Evolutionary conservation across 495 filamentous ascomycete species (phyloP).

Genomic region (Aspergillus haitiensis): DNA sequence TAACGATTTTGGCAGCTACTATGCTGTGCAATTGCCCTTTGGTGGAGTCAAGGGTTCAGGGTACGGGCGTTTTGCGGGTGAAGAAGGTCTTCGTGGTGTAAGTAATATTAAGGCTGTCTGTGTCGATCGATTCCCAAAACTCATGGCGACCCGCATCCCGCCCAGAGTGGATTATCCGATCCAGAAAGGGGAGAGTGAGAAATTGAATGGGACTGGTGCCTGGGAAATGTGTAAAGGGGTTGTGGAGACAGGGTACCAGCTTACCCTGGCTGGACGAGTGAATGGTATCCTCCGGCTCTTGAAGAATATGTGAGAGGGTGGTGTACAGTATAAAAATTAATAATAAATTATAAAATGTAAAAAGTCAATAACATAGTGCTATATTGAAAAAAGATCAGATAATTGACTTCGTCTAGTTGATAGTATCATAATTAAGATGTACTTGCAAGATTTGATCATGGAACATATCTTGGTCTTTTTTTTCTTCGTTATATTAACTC

Average conservation of each 20-base stretch:
- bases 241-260: slow-evolving; percentile 62
- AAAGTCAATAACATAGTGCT: no score
- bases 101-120: slow-evolving; percentile 88
- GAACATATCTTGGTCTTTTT: no score
- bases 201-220: slow-evolving; percentile 51
- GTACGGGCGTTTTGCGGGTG: slow-evolving; percentile 90
- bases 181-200: slow-evolving; percentile 44
- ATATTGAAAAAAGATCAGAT: no score
- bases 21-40: slow-evolving; percentile 91
- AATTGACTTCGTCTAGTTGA: no score
- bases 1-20: slow-evolving; percentile 92
- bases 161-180: slow-evolving; percentile 78
- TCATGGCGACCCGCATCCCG: slow-evolving; percentile 74
- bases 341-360: no score
- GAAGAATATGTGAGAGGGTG: slow-evolving; percentile 39
- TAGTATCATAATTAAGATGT: no score
- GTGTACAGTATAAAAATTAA: neutral
- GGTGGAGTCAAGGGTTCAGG: slow-evolving; percentile 84
- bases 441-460: no score
- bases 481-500: no score
- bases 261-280: slow-evolving; percentile 48
- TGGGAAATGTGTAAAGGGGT: slow-evolving; percentile 63
- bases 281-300: slow-evolving; percentile 51
- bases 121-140: slow-evolving; percentile 62
- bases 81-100: slow-evolving; percentile 79